Conservation (phyloP, 331 rosid genomes). For the Acacia pycnantha region DNA sequence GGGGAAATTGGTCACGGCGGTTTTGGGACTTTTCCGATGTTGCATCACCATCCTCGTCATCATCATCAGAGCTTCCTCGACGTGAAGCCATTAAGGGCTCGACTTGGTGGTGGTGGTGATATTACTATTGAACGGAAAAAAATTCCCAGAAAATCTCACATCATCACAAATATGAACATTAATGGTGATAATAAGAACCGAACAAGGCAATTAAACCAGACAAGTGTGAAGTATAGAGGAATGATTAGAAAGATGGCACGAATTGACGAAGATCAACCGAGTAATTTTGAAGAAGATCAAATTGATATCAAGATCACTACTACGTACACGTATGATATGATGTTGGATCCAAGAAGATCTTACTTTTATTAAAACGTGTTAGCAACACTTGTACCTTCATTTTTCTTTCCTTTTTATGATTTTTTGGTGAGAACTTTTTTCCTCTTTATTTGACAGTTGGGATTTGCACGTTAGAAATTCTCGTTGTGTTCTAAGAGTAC, state of each 20-base stretch:
- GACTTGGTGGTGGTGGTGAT: neutral
- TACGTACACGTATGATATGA: constrained; percentile 1
- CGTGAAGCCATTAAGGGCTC: neutral
- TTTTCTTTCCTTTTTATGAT: neutral
- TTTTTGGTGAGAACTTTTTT: too few species aligned
- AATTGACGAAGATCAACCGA: constrained; percentile 58
- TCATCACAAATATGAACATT: neutral
- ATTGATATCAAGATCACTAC: neutral
- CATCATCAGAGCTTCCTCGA: neutral
- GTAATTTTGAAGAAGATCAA: constrained; percentile 44
- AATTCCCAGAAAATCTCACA: neutral
- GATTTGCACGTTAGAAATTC: neutral
- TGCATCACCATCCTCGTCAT: neutral
- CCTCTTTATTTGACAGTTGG: neutral
- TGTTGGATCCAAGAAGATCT: constrained; percentile 30
- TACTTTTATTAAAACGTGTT: neutral
- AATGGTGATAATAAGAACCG: neutral
- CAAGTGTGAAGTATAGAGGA: constrained; percentile 8
- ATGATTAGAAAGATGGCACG: constrained; percentile 48
- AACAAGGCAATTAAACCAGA: constrained; percentile 4
- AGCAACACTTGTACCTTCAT: neutral
- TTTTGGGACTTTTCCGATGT: too few species aligned
- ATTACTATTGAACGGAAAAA: neutral
- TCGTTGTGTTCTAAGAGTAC: neutral
- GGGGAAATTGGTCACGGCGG: too few species aligned